phyloP scores from a whole-genome alignment of 2,329 filamentous ascomycete species.

The Aspergillus calidoustus region DNA sequence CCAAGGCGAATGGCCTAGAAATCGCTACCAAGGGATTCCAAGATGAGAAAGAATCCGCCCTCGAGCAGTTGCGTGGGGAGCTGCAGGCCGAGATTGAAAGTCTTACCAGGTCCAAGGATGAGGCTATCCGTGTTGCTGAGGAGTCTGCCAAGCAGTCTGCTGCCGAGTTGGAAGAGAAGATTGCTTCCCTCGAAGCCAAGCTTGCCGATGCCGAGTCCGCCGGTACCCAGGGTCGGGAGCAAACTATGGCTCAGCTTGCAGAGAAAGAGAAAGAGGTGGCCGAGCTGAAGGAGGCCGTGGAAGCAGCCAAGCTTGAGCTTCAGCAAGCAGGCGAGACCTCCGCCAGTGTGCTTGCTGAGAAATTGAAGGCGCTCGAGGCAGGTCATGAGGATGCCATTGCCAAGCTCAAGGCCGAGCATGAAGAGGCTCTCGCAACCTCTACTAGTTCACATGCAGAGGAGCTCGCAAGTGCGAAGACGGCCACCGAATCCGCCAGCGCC shows the following conservation, averaged over 20 bases:
- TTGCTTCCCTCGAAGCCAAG: conserved; percentile 41
- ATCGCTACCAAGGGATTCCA: conserved; percentile 31
- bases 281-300: conserved; percentile 38
- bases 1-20: conserved; percentile 34
- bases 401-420: conserved; percentile 25
- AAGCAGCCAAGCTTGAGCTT: conserved; percentile 41
- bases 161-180: conserved; percentile 39
- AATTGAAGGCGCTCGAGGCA: conserved; percentile 34
- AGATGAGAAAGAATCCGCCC: conserved; percentile 37
- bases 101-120: conserved; percentile 40
- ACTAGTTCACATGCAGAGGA: conserved; percentile 39
- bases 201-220: conserved; percentile 38
- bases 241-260: conserved; percentile 32
- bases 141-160: conserved; percentile 36
- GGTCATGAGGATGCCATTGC: conserved; percentile 36
- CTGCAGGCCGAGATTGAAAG: conserved; percentile 44
- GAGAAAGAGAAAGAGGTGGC: conserved; percentile 44
- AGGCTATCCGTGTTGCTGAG: conserved; percentile 40
- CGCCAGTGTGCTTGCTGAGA: conserved; percentile 27
- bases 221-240: conserved; percentile 29
- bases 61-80: conserved; percentile 39
- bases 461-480: conserved; percentile 37
- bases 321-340: conserved; percentile 31
- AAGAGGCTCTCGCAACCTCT: conserved; percentile 29
- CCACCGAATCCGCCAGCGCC: conserved; percentile 34